phyloP scores from a whole-genome alignment of 495 filamentous ascomycete genomes.

The Bathelium albidoporum region DNA sequence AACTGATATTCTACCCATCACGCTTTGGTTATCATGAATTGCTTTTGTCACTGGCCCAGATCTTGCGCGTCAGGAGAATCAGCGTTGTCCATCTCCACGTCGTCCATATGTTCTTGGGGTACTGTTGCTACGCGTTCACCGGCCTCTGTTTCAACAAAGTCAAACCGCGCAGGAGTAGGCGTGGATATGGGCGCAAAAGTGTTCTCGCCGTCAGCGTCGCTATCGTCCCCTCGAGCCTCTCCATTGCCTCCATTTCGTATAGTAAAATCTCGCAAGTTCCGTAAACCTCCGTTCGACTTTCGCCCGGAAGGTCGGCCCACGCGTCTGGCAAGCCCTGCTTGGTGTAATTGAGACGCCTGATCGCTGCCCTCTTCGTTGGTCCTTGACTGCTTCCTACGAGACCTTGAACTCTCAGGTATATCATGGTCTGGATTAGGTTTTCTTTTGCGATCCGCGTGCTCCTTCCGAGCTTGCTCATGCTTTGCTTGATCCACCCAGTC shows the following conservation, averaged over 20 bases:
- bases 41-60: not conserved
- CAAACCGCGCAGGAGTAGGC: not conserved
- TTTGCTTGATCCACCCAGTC: conserved; percentile 1
- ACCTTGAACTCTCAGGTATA: not conserved
- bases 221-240: not conserved
- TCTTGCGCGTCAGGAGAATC: not conserved
- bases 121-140: not conserved
- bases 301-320: not conserved
- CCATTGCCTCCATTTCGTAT: not conserved
- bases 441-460: not conserved
- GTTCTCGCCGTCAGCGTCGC: not conserved
- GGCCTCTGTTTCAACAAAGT: not conserved
- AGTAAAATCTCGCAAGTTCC: not conserved
- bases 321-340: not conserved
- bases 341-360: not conserved
- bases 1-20: too few species aligned
- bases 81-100: not conserved
- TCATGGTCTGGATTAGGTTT: too few species aligned
- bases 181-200: not conserved
- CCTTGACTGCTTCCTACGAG: not conserved
- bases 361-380: not conserved
- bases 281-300: not conserved
- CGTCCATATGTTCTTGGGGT: not conserved
- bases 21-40: not conserved
- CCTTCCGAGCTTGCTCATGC: not conserved